Base-by-base conservation (phyloP, 1,139 yeast species). In the Eremothecium gossypii region DNA sequence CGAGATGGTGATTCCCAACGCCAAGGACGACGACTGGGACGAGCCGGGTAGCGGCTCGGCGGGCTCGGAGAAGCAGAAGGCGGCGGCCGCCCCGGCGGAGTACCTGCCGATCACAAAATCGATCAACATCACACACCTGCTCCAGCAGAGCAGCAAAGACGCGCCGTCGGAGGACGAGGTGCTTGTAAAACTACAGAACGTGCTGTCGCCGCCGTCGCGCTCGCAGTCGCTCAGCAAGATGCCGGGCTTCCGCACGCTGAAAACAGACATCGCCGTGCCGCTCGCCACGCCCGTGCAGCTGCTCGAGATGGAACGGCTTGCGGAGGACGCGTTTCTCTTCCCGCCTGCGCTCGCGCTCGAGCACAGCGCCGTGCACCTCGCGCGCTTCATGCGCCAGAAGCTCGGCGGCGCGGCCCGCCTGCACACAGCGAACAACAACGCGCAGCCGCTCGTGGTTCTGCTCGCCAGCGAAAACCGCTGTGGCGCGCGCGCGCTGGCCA, bases 281-380 rank as follows among this genome's bases (percentile, higher is more conserved):
- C 67, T 79, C 43, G 82, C 89, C 11, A 76, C 91, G 1, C 91
- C 95, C 0, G 77, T 85, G 7, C 95, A 87, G 61, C 64, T 86
- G 47, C 67, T 82, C n/a, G 95, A 85, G 50, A 75, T 86, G 44
- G 93, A 85, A 59, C 70, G 83, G 38, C 60, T 78, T 13, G 63
- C 83, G 12, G 60, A 66, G 4, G 80, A 77, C 26, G 61, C 68
- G 8, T 81, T 70, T 60, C 79, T 77, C 1, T 61, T 79, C 13
- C 53, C 75, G 1, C 68, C 73, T 10, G 60, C 60, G 8, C 61
- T 75, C 8, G 61, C 79, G 52, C 65, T 75, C n/a, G 96, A 86
- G 58, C 77, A 79, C 40, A 77, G 86, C 39, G 87, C 87, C 2
- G 66, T 81, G 20, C 83, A 84, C 41, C 66, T 86, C 29, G 72